Evolutionary conservation across 2,329 filamentous ascomycete species (phyloP).

Genomic region (Rutstroemia sydowiana): DNA sequence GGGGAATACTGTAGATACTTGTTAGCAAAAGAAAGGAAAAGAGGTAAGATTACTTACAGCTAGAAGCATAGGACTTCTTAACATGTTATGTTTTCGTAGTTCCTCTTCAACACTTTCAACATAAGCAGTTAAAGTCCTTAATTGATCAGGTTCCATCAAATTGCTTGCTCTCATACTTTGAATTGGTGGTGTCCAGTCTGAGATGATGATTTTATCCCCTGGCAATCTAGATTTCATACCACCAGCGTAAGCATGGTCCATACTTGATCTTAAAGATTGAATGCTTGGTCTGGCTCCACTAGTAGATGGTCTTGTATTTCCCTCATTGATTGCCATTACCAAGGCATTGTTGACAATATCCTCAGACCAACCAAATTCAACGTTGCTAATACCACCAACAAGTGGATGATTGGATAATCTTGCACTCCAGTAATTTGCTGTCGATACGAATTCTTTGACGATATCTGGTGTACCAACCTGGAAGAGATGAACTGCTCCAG

Average conservation of each 20-base stretch:
- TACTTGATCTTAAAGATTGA: slow-evolving; percentile 52
- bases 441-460: slow-evolving; percentile 86
- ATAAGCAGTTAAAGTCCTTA: slow-evolving; percentile 66
- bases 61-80: slow-evolving; percentile 79
- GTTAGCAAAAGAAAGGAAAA: background rate
- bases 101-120: slow-evolving; percentile 82
- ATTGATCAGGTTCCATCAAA: slow-evolving; percentile 72
- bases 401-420: slow-evolving; percentile 89
- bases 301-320: slow-evolving; percentile 26
- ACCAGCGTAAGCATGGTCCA: slow-evolving; percentile 37
- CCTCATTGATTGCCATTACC: slow-evolving; percentile 46
- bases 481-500: slow-evolving; percentile 94
- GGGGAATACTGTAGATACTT: slow-evolving; percentile 60
- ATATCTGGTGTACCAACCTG: slow-evolving; percentile 94
- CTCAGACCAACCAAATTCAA: slow-evolving; percentile 96
- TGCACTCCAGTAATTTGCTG: slow-evolving; percentile 96
- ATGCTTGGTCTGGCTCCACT: slow-evolving; percentile 33
- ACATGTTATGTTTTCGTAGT: slow-evolving; percentile 76
- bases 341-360: slow-evolving; percentile 53
- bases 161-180: slow-evolving; percentile 85
- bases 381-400: slow-evolving; percentile 87
- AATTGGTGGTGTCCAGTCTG: slow-evolving; percentile 82
- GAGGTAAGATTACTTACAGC: slow-evolving; percentile 44
- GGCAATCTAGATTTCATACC: slow-evolving; percentile 53
- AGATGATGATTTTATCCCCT: slow-evolving; percentile 75